These are phyloP conservation scores for Lachnellula hyalina DNA, from an alignment of 2,329 filamentous ascomycete genomes.

Conservation along the genomic window DNA sequence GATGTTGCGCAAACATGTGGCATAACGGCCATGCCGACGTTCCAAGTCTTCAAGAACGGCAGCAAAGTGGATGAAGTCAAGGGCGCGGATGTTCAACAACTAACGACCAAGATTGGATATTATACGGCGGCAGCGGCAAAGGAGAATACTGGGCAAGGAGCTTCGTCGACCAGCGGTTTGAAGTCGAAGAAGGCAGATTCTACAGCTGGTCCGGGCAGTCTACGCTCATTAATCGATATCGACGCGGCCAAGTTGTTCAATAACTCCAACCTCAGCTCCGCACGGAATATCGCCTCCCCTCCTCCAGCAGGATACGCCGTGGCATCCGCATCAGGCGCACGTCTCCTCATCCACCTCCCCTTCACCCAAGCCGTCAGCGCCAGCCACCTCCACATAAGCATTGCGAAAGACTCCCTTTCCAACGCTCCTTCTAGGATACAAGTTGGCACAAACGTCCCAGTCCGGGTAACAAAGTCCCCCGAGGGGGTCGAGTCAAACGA, in stretches of 20 bases:
- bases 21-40: slow-evolving; percentile 87
- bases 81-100: slow-evolving; percentile 72
- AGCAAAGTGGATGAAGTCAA: slow-evolving; percentile 67
- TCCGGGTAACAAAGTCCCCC: slow-evolving; percentile 12
- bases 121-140: slow-evolving; percentile 21
- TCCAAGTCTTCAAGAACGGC: slow-evolving; percentile 79
- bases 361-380: slow-evolving; percentile 23
- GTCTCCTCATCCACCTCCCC: slow-evolving; percentile 21
- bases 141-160: slow-evolving; percentile 3
- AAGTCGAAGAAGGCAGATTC: background rate
- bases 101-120: slow-evolving; percentile 44
- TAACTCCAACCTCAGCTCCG: slow-evolving; percentile 21
- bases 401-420: slow-evolving; percentile 17
- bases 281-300: slow-evolving; percentile 24
- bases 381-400: slow-evolving; percentile 18
- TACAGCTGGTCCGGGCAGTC: slow-evolving; percentile 13
- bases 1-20: slow-evolving; percentile 70
- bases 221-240: slow-evolving; percentile 25
- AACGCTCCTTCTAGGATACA: slow-evolving; percentile 24
- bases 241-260: slow-evolving; percentile 17
- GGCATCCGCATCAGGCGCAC: slow-evolving; percentile 17
- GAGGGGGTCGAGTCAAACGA: slow-evolving; percentile 24
- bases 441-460: slow-evolving; percentile 25
- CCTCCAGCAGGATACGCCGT: slow-evolving; percentile 26
- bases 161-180: slow-evolving; percentile 2